phyloP scores from a whole-genome alignment of 495 filamentous ascomycete species.

The Aspergillus saccharolyticus region DNA sequence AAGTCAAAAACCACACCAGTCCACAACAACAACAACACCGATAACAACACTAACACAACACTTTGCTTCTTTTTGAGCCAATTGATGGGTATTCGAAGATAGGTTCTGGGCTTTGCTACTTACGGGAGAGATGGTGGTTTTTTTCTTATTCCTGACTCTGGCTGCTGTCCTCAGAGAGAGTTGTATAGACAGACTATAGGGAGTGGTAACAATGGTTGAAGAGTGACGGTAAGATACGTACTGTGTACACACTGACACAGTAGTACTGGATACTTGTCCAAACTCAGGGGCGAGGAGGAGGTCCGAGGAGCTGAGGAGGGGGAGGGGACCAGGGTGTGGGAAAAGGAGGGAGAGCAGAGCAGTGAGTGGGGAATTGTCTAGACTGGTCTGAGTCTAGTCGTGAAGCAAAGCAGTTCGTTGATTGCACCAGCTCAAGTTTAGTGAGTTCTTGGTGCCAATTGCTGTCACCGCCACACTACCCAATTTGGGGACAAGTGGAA shows the following conservation, averaged over 20 bases:
- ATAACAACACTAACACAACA: no score
- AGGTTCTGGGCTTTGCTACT: not conserved
- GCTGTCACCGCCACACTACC: not conserved
- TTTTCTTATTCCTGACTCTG: not conserved
- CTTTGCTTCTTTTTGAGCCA: not conserved
- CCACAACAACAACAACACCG: not conserved
- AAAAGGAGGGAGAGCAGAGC: constrained; percentile 26
- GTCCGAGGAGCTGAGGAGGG: not conserved
- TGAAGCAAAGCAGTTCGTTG: not conserved
- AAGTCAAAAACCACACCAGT: not conserved
- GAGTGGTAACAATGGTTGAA: no score
- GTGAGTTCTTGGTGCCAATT: constrained; percentile 22
- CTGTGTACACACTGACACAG: not conserved
- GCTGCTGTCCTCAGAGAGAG: not conserved
- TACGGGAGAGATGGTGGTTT: not conserved
- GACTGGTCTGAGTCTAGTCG: not conserved
- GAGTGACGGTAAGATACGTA: not conserved
- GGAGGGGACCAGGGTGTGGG: constrained; percentile 23
- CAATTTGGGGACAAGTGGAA: constrained; percentile 12
- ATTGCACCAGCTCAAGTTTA: not conserved
- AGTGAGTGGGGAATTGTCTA: constrained; percentile 28
- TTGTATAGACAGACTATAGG: no score
- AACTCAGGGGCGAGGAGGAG: not conserved
- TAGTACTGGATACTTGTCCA: not conserved
- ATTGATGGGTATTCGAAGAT: not conserved